A percentile compares a stretch with the other conserved stretches of the same genome.
These are phyloP conservation scores for Wickerhamomyces sp. DNA, from an alignment of 1,139 yeast genomes.

Conservation along the genomic window DNA sequence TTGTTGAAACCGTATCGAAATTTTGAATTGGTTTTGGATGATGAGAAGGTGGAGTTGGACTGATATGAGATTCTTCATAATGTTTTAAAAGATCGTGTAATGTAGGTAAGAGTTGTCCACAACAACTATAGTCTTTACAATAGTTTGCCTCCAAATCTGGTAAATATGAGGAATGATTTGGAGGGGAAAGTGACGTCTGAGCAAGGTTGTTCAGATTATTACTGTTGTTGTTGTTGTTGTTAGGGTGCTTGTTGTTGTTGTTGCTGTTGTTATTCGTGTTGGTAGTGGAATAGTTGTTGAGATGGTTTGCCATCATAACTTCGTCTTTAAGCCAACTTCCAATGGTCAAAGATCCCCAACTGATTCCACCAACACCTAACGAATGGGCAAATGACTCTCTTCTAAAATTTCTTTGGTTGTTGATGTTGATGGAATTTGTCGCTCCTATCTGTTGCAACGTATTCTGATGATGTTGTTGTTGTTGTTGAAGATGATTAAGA, in stretches of 20 bases:
- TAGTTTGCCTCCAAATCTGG: conserved; percentile 94
- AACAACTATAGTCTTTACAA: conserved; percentile 93
- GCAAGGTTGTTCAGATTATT: no score
- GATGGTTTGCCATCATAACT: conserved; percentile 41
- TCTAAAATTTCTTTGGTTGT: conserved; percentile 50
- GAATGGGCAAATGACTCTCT: conserved; percentile 93
- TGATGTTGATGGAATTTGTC: conserved; percentile 25
- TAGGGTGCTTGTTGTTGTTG: no score
- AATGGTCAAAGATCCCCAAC: conserved; percentile 96
- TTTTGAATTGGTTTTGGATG: conserved; percentile 35
- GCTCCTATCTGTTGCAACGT: conserved; percentile 4
- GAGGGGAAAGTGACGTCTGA: conserved; percentile 47
- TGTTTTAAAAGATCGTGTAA: conserved; percentile 89
- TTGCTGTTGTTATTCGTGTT: no score
- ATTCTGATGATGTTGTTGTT: conserved; percentile 6
- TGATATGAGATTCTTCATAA: conserved; percentile 96
- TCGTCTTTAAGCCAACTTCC: conserved; percentile 97
- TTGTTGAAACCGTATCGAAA: conserved; percentile 40
- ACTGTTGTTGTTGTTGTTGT: no score
- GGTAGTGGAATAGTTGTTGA: conserved; percentile 19
- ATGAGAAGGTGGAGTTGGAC: conserved; percentile 58
- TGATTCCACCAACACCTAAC: conserved; percentile 95
- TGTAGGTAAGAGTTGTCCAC: conserved; percentile 89
- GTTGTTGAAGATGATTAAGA: background rate
- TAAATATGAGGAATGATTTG: conserved; percentile 68